phyloP scores from a whole-genome alignment of 2,329 filamentous ascomycete genomes.

The Leptographium wingfieldii region DNA sequence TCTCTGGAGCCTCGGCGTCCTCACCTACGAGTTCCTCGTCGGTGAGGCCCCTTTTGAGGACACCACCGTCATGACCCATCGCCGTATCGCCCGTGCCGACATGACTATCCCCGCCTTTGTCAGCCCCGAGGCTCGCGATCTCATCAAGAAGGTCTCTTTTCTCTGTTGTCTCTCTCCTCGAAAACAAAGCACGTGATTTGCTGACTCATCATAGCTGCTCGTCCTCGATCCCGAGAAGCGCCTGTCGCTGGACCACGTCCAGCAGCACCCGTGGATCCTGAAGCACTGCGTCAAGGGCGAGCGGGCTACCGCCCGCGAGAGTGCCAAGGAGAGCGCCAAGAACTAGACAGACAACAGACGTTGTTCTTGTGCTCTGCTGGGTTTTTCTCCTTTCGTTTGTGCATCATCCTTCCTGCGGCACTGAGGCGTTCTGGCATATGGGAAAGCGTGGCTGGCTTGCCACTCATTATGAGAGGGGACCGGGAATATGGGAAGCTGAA shows the following conservation, averaged over 20 bases:
- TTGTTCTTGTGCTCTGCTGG: not conserved
- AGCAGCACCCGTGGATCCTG: conserved; percentile 88
- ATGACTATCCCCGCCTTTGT: conserved; percentile 90
- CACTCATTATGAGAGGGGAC: too few relatives aligned
- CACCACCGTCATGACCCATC: conserved; percentile 84
- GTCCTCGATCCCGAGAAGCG: conserved; percentile 90
- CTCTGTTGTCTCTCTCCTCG: too few relatives aligned
- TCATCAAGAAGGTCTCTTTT: conserved; percentile 66
- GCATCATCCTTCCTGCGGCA: too few relatives aligned
- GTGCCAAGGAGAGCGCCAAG: conserved; percentile 23
- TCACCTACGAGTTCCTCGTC: conserved; percentile 93
- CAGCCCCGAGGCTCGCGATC: conserved; percentile 75
- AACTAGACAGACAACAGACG: not conserved
- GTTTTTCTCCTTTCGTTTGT: too few relatives aligned
- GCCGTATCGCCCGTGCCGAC: conserved; percentile 76
- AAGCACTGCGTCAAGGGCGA: conserved; percentile 76
- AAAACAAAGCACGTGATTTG: not conserved
- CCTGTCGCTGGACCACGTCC: conserved; percentile 77
- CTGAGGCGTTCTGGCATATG: too few relatives aligned
- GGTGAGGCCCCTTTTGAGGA: conserved; percentile 97
- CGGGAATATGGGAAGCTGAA: too few relatives aligned
- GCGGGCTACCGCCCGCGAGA: conserved; percentile 38
- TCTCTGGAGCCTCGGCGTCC: conserved; percentile 85
- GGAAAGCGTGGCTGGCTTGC: too few relatives aligned
- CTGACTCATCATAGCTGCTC: conserved; percentile 46